Conservation (phyloP, 257 asterid genomes). For the Capsicum pubescens region DNA sequence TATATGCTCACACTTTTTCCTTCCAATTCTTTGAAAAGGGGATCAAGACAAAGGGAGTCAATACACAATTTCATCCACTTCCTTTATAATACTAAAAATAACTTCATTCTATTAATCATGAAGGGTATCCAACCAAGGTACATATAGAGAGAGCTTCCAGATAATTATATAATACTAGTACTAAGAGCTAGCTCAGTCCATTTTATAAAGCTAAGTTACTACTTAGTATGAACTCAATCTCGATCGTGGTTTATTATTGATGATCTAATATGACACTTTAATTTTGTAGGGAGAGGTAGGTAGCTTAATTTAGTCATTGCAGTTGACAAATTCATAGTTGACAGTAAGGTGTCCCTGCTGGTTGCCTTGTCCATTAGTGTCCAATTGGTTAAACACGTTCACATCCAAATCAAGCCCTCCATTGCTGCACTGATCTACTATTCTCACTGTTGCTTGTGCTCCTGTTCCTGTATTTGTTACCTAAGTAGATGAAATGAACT, state of each 20-base stretch:
- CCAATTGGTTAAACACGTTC: constrained; percentile 29
- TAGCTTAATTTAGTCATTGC: constrained; percentile 26
- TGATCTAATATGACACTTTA: background rate
- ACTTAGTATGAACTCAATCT: background rate
- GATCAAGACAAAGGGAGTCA: background rate
- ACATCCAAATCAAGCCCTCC: constrained; percentile 49
- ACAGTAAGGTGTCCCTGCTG: constrained; percentile 39
- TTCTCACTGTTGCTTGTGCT: constrained; percentile 38
- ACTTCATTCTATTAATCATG: background rate
- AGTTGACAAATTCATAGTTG: constrained; percentile 40
- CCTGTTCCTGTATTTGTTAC: constrained; percentile 44
- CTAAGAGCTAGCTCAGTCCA: background rate
- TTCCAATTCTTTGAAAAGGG: too few relatives aligned
- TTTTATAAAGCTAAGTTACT: background rate
- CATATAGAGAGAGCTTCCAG: background rate
- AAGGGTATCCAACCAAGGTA: background rate
- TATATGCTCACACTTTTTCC: too few relatives aligned
- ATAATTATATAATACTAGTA: background rate
- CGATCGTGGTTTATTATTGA: background rate
- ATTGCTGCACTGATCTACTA: constrained; percentile 45
- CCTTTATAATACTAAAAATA: background rate
- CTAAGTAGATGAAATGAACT: background rate
- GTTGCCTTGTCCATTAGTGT: constrained; percentile 39
- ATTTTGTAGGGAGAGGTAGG: background rate
- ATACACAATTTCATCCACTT: background rate